Percentiles rank a stretch among this genome's conserved stretches.
Evolutionary conservation across 257 asterid species (phyloP).

Genomic region (Solanum medicagineum): DNA sequence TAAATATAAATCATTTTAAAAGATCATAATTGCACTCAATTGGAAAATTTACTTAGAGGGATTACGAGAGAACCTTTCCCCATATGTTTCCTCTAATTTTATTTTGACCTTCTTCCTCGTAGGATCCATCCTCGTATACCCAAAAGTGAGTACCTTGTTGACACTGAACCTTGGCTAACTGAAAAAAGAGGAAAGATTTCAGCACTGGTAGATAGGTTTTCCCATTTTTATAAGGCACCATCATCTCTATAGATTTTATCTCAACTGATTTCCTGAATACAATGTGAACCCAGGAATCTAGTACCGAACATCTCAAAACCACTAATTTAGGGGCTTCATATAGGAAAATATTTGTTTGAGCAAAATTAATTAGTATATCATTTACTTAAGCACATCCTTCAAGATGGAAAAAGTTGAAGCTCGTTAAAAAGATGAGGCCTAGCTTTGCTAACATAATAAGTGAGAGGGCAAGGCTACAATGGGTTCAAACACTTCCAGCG

Average conservation of each 20-base stretch:
- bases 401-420: neutral
- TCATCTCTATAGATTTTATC: neutral
- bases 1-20: neutral
- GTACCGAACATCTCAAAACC: neutral
- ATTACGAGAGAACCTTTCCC: conserved; percentile 52
- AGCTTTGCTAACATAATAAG: neutral
- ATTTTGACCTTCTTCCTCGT: conserved; percentile 88
- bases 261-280: neutral
- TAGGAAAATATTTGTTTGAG: neutral
- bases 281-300: neutral
- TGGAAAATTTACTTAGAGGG: conserved; percentile 1
- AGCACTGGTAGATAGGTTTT: neutral
- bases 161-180: conserved; percentile 72
- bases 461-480: neutral
- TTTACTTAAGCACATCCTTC: neutral
- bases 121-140: conserved; percentile 81
- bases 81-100: conserved; percentile 67
- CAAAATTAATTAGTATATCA: neutral
- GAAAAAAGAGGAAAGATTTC: conserved; percentile 8
- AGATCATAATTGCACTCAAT: neutral
- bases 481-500: neutral
- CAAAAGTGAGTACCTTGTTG: conserved; percentile 57
- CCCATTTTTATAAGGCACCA: neutral
- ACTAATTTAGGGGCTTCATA: neutral
- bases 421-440: neutral